These are phyloP conservation scores for Oropetium thomaeum DNA, from an alignment of 176 grass and related monocot genomes.

Conservation along the genomic window DNA sequence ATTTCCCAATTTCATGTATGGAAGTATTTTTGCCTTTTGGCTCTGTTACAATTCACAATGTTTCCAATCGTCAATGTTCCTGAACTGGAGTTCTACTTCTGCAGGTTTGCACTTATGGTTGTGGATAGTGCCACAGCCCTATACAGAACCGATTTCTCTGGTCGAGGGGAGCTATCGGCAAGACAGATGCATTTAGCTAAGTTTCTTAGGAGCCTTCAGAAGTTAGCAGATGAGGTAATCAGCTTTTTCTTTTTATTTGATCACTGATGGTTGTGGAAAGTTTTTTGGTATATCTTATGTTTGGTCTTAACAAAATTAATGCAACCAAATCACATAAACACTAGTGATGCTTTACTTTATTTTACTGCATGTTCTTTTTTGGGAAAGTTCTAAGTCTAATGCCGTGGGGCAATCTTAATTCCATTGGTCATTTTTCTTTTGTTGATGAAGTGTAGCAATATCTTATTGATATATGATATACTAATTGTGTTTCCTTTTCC, in stretches of 20 bases:
- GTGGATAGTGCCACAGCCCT: conserved; percentile 91
- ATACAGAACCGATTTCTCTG: conserved; percentile 96
- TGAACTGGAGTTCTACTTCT: conserved; percentile 22
- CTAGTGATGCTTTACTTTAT: not conserved
- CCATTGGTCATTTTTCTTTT: too few species aligned
- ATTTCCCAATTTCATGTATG: not conserved
- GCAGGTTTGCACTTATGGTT: conserved; percentile 88
- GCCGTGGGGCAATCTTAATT: too few species aligned
- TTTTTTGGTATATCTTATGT: not conserved
- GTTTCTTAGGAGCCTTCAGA: conserved; percentile 94
- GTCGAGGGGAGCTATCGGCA: conserved; percentile 90
- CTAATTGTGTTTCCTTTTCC: not conserved
- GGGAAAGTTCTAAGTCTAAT: too few species aligned
- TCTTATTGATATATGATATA: not conserved
- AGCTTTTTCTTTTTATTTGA: not conserved
- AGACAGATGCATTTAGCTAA: conserved; percentile 99
- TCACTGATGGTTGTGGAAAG: not conserved
- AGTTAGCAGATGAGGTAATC: conserved; percentile 80
- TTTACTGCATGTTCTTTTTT: not conserved
- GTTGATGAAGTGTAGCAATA: not conserved
- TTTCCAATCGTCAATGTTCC: not conserved
- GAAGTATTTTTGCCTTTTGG: not conserved
- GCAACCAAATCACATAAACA: not conserved
- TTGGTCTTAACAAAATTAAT: not conserved
- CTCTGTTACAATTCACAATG: not conserved